Evolutionary conservation across 345 rosid genomes (phyloP), one percentile per base, ranked within the genome.

Genomic region (Trapa bicornis): DNA sequence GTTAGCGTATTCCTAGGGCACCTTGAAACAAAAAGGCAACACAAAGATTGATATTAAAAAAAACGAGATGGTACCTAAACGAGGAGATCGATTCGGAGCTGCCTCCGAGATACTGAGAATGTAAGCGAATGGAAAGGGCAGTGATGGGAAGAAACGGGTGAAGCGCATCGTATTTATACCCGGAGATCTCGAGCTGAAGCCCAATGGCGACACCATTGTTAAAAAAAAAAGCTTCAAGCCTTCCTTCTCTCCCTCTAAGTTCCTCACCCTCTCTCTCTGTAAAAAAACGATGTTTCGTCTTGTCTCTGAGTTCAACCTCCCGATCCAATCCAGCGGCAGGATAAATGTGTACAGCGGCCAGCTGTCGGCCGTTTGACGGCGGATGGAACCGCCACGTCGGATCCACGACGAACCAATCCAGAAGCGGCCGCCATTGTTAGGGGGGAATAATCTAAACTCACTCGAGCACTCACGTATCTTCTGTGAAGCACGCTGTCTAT

Each of bases 101-200:
- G 57, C 37, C 62, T 64, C 17, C 13, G 78, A 73, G 67, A 67
- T 4, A 47, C 22, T 48, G 41, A 33, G 69, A 68, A 67, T 63
- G 37, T 68, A 0, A 41, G 64, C 58, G 0, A 71, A 68, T 43
- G 77, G 66, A 42, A 67, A 65, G 52, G 66, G 2, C 35, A 57
- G 35, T 65, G 87, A 72, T 61, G 75, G 29, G 65, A 70, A 35
- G 68, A 69, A 74, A 47, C 32, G 64, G 15, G 73, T 16, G 47
- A 66, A 57, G 41, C 70, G 67, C 32, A 6, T 29, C 75, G 73
- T 82, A 84, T 87, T 87, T 87, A 88, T 91, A 91, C 54, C 29
- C 14, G 38, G 48, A 41, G 57, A 76, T 65, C 65, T 66, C 14
- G 69, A 48, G 74, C 73, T 73, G 81, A 37, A 5, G 60, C 37